These are phyloP conservation scores for Trypanosoma platydactyli DNA, from an alignment of 208 protist genomes.

Conservation along the genomic window DNA sequence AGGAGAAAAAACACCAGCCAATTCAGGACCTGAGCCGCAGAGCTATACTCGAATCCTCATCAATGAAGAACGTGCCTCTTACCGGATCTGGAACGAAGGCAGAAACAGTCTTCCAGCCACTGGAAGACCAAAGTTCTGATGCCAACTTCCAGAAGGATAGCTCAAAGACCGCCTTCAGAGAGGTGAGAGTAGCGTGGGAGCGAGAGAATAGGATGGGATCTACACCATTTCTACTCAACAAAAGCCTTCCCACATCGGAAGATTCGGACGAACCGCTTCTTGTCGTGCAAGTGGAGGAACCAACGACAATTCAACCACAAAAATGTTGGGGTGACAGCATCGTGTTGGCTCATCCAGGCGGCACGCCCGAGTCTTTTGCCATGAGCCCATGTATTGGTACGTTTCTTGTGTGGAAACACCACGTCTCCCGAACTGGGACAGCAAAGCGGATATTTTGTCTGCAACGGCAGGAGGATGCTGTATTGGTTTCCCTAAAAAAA, in stretches of 20 bases:
- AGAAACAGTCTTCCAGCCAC: not conserved
- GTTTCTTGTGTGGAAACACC: constrained; percentile 60
- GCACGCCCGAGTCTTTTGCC: not conserved
- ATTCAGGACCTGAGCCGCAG: no score
- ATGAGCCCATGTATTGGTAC: constrained; percentile 10
- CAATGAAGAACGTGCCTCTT: not conserved
- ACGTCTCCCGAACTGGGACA: constrained; percentile 48
- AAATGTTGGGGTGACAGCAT: constrained; percentile 11
- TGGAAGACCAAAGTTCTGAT: constrained; percentile 18
- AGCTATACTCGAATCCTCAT: not conserved
- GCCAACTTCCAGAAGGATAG: constrained; percentile 3
- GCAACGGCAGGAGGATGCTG: constrained; percentile 14
- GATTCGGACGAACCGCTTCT: constrained; percentile 17
- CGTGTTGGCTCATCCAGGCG: not conserved
- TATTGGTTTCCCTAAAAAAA: constrained; percentile 26
- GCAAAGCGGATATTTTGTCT: constrained; percentile 43
- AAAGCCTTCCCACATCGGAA: constrained; percentile 10
- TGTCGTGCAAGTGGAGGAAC: constrained; percentile 18
- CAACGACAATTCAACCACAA: not conserved
- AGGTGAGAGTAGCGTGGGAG: not conserved
- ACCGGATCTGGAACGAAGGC: not conserved
- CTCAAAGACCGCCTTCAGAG: not conserved
- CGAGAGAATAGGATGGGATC: not conserved
- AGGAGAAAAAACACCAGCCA: no score
- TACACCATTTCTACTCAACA: not conserved